Percentiles rank a stretch among this genome's conserved stretches.
Evolutionary conservation across 1,284 basidiomycete genomes (phyloP).

Genomic region (Peniophora sp.): DNA sequence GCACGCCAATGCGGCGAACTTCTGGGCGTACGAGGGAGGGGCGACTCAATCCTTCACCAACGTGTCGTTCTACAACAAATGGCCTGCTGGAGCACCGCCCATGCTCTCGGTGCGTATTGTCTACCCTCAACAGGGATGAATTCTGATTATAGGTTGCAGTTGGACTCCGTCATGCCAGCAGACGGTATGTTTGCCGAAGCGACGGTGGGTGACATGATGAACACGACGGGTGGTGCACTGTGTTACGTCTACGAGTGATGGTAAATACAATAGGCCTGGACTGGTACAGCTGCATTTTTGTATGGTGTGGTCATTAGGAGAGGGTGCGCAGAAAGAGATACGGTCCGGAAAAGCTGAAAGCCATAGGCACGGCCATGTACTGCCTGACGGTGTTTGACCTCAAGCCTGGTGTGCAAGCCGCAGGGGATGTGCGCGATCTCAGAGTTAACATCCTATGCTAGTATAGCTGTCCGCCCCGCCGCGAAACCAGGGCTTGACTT

Average conservation of each 20-base stretch:
- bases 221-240: conserved; percentile 23
- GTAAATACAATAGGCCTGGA: too few species aligned
- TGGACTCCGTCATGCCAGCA: conserved; percentile 20
- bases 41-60: conserved; percentile 20
- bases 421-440: too few species aligned
- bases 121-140: neutral
- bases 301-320: too few species aligned
- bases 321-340: too few species aligned
- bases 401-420: too few species aligned
- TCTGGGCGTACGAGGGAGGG: conserved; percentile 23
- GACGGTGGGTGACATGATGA: conserved; percentile 22
- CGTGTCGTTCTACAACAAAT: conserved; percentile 15
- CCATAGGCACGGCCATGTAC: too few species aligned
- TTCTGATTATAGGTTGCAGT: conserved; percentile 9
- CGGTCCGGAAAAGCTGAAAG: too few species aligned
- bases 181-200: conserved; percentile 24
- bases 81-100: conserved; percentile 26
- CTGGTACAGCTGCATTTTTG: too few species aligned
- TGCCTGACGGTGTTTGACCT: too few species aligned
- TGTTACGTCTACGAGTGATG: conserved; percentile 27
- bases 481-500: too few species aligned
- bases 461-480: too few species aligned
- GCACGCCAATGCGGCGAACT: conserved; percentile 17
- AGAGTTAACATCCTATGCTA: too few species aligned
- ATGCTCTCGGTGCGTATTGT: conserved; percentile 18